Conservation (phyloP, 2,329 filamentous ascomycete species). For the Penicillium corylophilum region DNA sequence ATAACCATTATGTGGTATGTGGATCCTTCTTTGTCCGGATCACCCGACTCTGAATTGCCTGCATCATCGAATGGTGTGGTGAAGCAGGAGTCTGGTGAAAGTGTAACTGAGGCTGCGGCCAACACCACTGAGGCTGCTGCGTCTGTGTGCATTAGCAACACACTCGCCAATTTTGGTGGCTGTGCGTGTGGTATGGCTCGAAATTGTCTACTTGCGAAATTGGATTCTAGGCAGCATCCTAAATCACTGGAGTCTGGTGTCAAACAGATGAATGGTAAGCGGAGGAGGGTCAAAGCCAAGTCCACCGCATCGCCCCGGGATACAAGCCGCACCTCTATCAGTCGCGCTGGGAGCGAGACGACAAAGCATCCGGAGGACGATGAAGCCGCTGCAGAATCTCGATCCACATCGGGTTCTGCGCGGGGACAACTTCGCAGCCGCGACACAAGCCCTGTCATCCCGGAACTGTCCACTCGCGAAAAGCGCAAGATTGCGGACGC, state of each 20-base stretch:
- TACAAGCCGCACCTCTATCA: constrained; percentile 54
- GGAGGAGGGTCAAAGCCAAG: constrained; percentile 50
- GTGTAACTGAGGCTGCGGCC: constrained; percentile 42
- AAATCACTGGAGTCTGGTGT: constrained; percentile 31
- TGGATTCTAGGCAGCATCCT: constrained; percentile 44
- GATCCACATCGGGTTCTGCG: constrained; percentile 58
- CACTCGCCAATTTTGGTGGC: constrained; percentile 50
- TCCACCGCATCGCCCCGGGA: constrained; percentile 55
- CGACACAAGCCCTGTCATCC: constrained; percentile 58
- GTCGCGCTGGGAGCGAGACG: constrained; percentile 60
- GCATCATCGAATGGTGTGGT: constrained; percentile 40
- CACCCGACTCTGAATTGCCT: constrained; percentile 27
- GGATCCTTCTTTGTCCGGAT: constrained; percentile 25
- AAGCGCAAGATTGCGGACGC: constrained; percentile 62
- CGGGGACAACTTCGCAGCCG: constrained; percentile 58
- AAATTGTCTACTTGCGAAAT: constrained; percentile 41
- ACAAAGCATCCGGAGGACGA: constrained; percentile 55
- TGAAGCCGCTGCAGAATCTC: constrained; percentile 55
- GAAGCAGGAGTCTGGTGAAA: constrained; percentile 43
- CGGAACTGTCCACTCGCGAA: constrained; percentile 61
- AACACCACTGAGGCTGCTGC: constrained; percentile 38
- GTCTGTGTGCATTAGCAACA: constrained; percentile 48
- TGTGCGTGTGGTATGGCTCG: constrained; percentile 46
- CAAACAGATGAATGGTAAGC: constrained; percentile 47
- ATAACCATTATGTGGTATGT: constrained; percentile 52